Evolutionary conservation across 331 rosid genomes (phyloP).

Genomic region (Stylosanthes scabra): DNA sequence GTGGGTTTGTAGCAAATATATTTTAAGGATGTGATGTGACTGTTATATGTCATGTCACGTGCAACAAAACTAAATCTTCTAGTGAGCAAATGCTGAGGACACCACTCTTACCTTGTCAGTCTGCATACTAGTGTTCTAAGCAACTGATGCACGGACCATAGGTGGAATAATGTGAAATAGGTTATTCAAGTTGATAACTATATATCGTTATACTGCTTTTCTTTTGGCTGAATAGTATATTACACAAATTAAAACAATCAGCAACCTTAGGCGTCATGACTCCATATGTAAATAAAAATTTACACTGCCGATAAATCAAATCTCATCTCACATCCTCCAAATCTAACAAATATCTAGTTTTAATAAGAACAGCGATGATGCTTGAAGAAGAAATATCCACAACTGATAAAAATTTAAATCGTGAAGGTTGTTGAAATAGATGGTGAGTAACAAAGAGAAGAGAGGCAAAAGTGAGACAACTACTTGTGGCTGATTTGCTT

Average conservation of each 20-base stretch:
- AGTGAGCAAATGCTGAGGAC: background rate
- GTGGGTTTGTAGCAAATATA: background rate
- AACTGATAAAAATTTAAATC: conserved; percentile 12
- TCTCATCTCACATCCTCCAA: background rate
- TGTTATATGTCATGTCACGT: background rate
- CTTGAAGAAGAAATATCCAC: conserved; percentile 19
- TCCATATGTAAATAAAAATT: background rate
- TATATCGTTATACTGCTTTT: background rate
- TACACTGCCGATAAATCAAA: conserved; percentile 23
- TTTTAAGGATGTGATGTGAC: background rate
- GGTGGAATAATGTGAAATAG: background rate
- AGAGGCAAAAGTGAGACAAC: background rate
- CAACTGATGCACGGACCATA: background rate
- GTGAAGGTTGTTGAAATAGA: background rate
- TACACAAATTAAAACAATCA: conserved; percentile 17
- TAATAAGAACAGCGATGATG: background rate
- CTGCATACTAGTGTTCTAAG: background rate
- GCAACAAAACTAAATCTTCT: conserved; percentile 1
- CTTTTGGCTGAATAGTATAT: background rate
- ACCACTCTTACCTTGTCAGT: background rate
- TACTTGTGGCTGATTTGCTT: background rate
- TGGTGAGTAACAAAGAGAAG: background rate
- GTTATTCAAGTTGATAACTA: conserved; percentile 1
- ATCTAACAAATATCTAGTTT: conserved; percentile 12
- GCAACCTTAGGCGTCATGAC: conserved; percentile 1